Evolutionary conservation across 2,329 filamentous ascomycete genomes (phyloP), one percentile per base, ranked within the genome.

Genomic region (Penicillium palitans): DNA sequence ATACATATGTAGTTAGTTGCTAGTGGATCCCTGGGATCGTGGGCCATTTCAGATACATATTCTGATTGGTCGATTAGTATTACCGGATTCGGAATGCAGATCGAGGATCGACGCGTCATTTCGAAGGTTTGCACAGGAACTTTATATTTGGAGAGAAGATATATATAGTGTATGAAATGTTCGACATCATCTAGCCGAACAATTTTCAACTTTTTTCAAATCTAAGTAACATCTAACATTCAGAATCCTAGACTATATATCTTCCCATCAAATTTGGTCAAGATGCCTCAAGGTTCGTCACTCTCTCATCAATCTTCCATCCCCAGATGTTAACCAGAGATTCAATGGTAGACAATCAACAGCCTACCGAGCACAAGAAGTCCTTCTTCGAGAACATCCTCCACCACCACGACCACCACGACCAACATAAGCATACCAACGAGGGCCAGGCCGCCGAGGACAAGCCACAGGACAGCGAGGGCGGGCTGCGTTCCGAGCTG

Each of bases 261-360:
- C 19, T 24, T 17, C 25, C 9, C 21, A 42, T 24, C 21, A 17
- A 42, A 42, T 42, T 17, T 17, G 2, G 4, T 17, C 6, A 24
- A 25, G 13, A 42, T 42, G 40, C 21, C 40, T 42, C 21, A 42
- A 42, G 40, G 40, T 42, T 25, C 21, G 40, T 10, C 7, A 25
- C 13, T 17, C 29, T 31, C 3, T 6, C 7, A 3, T 42, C 13
- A 42, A 13, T 42, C 21, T 25, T 9, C 21, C 5, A 17, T 4
- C 21, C 40, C 19, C 21, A 25, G 3, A 41, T 17, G 4, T 2
- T 42, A 42, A 42, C 7, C 6, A 17, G 3, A 9, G 21, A 17
- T 42, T 25, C 21, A 7, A 42, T 10, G 21, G 63, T 84, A 84
- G 33, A 41, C 2, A 15, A 25, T 10, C 48, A 41, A 2, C 25